Conservation (phyloP, 257 asterid genomes). For the Solanum megistacrolobum region DNA sequence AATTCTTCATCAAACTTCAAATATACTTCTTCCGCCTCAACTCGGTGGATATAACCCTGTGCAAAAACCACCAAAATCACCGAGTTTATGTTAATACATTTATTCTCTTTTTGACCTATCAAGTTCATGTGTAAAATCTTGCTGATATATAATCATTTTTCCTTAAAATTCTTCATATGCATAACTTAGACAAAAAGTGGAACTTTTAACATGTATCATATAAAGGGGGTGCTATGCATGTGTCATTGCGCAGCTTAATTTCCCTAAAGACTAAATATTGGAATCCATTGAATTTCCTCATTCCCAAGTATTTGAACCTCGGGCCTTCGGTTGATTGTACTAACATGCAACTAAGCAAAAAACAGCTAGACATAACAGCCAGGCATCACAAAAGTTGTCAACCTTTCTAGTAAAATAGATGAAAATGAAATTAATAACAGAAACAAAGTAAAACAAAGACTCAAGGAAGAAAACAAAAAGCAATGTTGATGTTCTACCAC, state of each 20-base stretch:
- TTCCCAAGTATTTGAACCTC: neutral
- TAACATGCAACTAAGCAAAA: neutral
- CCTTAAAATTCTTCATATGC: neutral
- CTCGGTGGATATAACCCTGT: conserved; percentile 78
- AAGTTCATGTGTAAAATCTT: neutral
- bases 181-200: neutral
- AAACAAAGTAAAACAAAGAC: neutral
- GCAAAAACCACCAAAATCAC: conserved; percentile 2
- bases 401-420: neutral
- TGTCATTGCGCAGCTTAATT: neutral
- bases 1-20: conserved; percentile 48
- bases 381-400: neutral
- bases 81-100: neutral
- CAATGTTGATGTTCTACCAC: neutral
- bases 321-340: neutral
- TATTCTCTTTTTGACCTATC: neutral
- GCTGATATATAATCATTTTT: neutral
- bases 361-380: neutral
- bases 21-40: conserved; percentile 73
- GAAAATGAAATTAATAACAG: neutral
- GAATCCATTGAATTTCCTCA: neutral
- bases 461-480: neutral
- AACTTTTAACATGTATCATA: neutral
- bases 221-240: neutral
- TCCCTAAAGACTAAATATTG: neutral